phyloP scores from a whole-genome alignment of 306 rosid species.

The Erythrophleum fordii region DNA sequence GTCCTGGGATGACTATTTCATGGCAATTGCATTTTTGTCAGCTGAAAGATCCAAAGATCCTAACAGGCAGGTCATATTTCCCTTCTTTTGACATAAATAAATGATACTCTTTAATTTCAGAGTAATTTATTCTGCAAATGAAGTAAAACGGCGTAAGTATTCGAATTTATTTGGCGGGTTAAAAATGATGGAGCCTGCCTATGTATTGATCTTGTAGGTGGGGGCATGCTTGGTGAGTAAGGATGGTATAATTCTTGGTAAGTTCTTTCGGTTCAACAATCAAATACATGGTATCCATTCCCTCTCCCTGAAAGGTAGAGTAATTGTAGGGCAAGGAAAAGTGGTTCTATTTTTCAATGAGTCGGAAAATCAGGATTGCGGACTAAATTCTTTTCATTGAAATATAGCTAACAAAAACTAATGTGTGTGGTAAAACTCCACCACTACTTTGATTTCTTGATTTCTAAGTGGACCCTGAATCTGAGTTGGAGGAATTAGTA shows the following conservation, averaged over 20 bases:
- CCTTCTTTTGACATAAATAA: background rate
- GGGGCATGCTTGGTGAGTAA: slow-evolving; percentile 96
- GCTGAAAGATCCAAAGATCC: slow-evolving; percentile 98
- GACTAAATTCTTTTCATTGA: background rate
- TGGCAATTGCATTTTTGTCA: slow-evolving; percentile 95
- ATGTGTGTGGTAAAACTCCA: background rate
- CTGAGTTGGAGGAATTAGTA: background rate
- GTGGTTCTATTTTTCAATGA: background rate
- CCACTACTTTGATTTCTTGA: background rate
- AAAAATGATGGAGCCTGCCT: background rate
- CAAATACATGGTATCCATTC: slow-evolving; percentile 3
- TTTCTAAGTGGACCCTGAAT: background rate
- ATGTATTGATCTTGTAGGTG: slow-evolving; percentile 56
- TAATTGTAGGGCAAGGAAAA: background rate
- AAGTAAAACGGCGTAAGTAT: background rate
- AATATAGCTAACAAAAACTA: background rate
- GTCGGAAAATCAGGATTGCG: background rate
- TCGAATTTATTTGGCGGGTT: background rate
- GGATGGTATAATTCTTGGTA: slow-evolving; percentile 87
- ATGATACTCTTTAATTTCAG: background rate
- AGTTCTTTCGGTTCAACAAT: slow-evolving; percentile 29
- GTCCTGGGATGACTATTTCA: slow-evolving; percentile 97
- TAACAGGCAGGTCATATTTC: slow-evolving; percentile 83
- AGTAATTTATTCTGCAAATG: background rate
- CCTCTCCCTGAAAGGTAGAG: background rate